These are phyloP conservation scores for Aegilops sharonensis DNA, from an alignment of 176 grass and related monocot species.

Conservation along the genomic window DNA sequence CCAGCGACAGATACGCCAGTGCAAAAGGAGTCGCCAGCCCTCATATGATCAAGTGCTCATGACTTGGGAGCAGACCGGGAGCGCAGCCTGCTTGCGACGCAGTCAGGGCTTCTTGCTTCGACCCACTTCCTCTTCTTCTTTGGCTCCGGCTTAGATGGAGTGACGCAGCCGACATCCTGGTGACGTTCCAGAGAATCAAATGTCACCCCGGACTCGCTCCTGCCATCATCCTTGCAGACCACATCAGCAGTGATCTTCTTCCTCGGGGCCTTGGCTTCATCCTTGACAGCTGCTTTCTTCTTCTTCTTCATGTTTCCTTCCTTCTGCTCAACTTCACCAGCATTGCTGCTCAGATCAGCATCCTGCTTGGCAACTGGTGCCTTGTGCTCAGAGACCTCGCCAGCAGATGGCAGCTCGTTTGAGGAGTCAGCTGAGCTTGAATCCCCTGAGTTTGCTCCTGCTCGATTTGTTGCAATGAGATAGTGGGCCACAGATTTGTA, in stretches of 20 bases:
- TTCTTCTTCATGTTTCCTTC: not conserved
- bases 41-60: not conserved
- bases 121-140: conserved; percentile 46
- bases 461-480: conserved; percentile 60
- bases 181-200: conserved; percentile 14
- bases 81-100: conserved; percentile 50
- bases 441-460: conserved; percentile 23
- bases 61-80: conserved; percentile 17
- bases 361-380: conserved; percentile 1
- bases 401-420: conserved; percentile 5
- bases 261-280: not conserved
- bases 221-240: not conserved
- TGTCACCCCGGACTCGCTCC: conserved; percentile 27
- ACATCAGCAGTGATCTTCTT: conserved; percentile 7
- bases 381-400: conserved; percentile 29
- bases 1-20: not conserved
- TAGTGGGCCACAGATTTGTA: conserved; percentile 95
- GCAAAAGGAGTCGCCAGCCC: not conserved
- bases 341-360: conserved; percentile 30
- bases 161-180: conserved; percentile 25
- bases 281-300: not conserved
- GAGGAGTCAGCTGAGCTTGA: conserved; percentile 34
- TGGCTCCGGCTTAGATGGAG: conserved; percentile 14
- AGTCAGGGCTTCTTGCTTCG: conserved; percentile 35
- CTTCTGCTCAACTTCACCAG: not conserved